Base-by-base conservation (phyloP, 2,329 filamentous ascomycete species). In the Plenodomus biglobosus region DNA sequence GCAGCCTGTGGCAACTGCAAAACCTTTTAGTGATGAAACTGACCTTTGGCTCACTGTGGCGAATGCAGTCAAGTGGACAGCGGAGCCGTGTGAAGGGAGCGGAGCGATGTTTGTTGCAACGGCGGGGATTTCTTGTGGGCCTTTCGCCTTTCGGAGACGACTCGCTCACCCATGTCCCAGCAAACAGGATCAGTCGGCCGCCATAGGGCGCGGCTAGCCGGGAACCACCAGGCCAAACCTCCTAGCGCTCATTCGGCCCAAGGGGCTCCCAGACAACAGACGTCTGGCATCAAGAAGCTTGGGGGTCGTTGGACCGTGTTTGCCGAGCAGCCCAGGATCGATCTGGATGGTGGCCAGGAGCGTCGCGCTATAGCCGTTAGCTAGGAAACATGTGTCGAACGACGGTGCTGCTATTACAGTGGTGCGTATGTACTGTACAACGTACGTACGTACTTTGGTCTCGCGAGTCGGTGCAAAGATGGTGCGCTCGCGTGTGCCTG, bases 81-180 rank as follows among this genome's bases (percentile, higher is more conserved):
- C 27, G 27, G 6, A 32, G 27, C 27, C 3, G 8, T 10, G 8
- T 32, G 27, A 11, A 44, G 36, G 32, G 37, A 48, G 44, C 44
- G 48, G 40, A 43, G 44, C 16, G 36, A 22, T 11, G 32, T 37
- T 13, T 15, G 27, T 2, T 18, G 37, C 37, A 48, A 51, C 48
- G 44, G 48, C 48, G 40, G 40, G 40, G 32, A 46, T 42, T 40
- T 44, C 30, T 47, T 36, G 37, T 48, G 48, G 44, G 40, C 37
- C 48, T 13, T 21, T 38, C n/a, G 20, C 22, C 35, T 21, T 7
- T n/a, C 30, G 19, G n/a, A 18, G 18, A 34, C 35, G 38, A 22
- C 42, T 46, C 17, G 43, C 21, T 30, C 32, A 35, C 21, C 27
- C 39, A 21, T 30, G 44, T 40, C 17, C 13, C 27, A 32, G 27